phyloP scores from a whole-genome alignment of 78 protist genomes.

The Emiliania huxleyi region DNA sequence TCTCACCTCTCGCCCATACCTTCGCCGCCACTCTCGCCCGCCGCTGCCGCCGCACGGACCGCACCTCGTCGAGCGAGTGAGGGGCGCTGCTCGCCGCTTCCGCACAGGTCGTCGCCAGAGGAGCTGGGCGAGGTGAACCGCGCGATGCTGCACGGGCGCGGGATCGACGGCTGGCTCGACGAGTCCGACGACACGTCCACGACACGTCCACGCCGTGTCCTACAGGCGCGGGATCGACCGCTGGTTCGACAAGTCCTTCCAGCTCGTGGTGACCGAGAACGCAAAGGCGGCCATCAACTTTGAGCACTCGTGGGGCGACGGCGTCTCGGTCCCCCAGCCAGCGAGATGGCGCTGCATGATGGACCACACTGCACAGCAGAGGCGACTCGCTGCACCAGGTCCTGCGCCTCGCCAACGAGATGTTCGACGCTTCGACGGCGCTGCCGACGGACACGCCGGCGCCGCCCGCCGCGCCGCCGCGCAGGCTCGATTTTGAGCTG shows the following conservation, averaged over 20 bases:
- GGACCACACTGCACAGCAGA: too few relatives aligned
- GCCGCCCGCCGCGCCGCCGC: background rate
- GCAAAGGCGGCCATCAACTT: constrained; percentile 28
- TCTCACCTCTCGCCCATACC: too few relatives aligned
- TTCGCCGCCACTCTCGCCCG: too few relatives aligned
- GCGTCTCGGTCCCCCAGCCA: too few relatives aligned
- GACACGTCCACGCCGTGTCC: too few relatives aligned
- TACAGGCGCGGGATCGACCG: too few relatives aligned
- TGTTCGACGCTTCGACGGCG: background rate
- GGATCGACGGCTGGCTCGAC: constrained; percentile 44
- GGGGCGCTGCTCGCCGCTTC: background rate
- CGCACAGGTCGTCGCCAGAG: background rate
- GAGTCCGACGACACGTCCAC: too few relatives aligned
- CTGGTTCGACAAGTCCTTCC: constrained; percentile 47
- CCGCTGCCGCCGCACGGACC: too few relatives aligned
- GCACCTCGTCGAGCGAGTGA: too few relatives aligned
- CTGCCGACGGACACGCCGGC: background rate
- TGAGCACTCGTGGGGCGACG: constrained; percentile 54
- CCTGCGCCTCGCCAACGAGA: constrained; percentile 37
- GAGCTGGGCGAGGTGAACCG: background rate
- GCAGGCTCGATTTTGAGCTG: background rate
- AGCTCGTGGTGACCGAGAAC: background rate
- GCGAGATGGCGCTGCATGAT: too few relatives aligned
- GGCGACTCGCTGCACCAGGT: too few relatives aligned
- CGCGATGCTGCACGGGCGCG: background rate